phyloP scores from a whole-genome alignment of 257 asterid genomes.

The Misopates orontium region DNA sequence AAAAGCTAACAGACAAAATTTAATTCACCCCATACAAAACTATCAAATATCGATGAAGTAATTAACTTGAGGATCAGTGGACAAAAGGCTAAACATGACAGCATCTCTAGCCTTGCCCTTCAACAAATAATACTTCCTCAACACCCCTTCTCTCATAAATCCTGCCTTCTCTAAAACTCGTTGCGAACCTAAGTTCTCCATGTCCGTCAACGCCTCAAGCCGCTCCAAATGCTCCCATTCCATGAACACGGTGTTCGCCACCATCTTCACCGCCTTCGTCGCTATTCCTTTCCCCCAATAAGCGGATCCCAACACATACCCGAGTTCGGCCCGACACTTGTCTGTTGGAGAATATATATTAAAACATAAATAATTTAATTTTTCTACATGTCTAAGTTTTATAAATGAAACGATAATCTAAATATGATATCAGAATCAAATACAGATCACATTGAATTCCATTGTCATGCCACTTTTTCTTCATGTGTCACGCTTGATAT shows the following conservation, averaged over 20 bases:
- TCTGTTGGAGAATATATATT: too few species aligned
- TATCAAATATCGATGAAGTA: slow-evolving; percentile 29
- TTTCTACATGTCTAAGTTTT: too few species aligned
- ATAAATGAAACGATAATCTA: too few species aligned
- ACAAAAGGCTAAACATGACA: slow-evolving; percentile 64
- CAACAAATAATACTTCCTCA: slow-evolving; percentile 62
- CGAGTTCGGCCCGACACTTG: slow-evolving; percentile 68
- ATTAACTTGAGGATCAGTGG: slow-evolving; percentile 44
- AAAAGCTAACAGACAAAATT: too few species aligned
- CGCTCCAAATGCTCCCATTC: slow-evolving; percentile 78
- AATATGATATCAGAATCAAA: too few species aligned
- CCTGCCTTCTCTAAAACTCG: slow-evolving; percentile 82
- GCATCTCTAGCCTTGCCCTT: slow-evolving; percentile 64
- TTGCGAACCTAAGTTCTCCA: slow-evolving; percentile 71
- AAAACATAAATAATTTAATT: too few species aligned
- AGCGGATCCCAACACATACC: slow-evolving; percentile 60
- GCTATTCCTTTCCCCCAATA: slow-evolving; percentile 85
- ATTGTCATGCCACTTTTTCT: too few species aligned
- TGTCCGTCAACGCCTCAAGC: slow-evolving; percentile 73
- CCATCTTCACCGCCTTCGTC: slow-evolving; percentile 69
- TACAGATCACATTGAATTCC: too few species aligned
- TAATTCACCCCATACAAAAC: too few species aligned
- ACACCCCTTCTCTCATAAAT: slow-evolving; percentile 62
- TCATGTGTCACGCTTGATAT: too few species aligned
- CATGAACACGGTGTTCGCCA: slow-evolving; percentile 49